These are phyloP conservation scores for Cryomyces minteri DNA, from an alignment of 495 filamentous ascomycete genomes.

Conservation along the genomic window DNA sequence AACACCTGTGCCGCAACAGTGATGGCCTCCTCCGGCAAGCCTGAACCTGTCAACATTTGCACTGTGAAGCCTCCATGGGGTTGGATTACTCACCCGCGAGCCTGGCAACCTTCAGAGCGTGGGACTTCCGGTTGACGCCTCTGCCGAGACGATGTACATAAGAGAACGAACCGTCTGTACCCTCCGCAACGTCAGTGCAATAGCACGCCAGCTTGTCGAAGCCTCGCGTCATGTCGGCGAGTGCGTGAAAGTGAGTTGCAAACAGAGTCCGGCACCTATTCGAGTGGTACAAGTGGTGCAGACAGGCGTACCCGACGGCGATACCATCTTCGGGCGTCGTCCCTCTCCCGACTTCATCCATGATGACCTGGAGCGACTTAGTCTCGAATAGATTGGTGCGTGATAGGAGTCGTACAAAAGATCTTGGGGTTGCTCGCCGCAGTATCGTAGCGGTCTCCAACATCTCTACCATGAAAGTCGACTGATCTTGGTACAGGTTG, in stretches of 20 bases:
- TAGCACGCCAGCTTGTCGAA: constrained; percentile 55
- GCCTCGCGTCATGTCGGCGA: constrained; percentile 57
- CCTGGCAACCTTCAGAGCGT: constrained; percentile 82
- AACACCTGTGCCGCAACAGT: constrained; percentile 20
- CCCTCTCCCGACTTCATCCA: constrained; percentile 93
- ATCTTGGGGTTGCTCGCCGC: constrained; percentile 41
- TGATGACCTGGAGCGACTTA: constrained; percentile 37
- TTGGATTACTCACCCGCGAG: constrained; percentile 40
- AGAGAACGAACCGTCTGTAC: constrained; percentile 43
- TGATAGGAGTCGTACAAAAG: constrained; percentile 33
- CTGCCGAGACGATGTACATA: constrained; percentile 66
- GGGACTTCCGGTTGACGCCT: constrained; percentile 72
- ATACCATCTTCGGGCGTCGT: constrained; percentile 84
- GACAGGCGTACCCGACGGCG: constrained; percentile 73
- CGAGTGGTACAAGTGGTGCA: constrained; percentile 59
- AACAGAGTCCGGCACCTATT: constrained; percentile 73
- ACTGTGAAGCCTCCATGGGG: not conserved
- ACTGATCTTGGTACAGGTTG: constrained; percentile 78
- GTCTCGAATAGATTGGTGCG: no score
- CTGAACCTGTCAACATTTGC: constrained; percentile 2
- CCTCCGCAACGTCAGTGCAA: constrained; percentile 79
- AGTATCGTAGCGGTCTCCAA: constrained; percentile 57
- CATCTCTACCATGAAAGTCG: constrained; percentile 91
- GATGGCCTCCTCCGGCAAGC: constrained; percentile 25
- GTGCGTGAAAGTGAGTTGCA: constrained; percentile 81